These are phyloP conservation scores for Tricholoma flavovirens DNA, from an alignment of 768 basidiomycete genomes.

Conservation along the genomic window DNA sequence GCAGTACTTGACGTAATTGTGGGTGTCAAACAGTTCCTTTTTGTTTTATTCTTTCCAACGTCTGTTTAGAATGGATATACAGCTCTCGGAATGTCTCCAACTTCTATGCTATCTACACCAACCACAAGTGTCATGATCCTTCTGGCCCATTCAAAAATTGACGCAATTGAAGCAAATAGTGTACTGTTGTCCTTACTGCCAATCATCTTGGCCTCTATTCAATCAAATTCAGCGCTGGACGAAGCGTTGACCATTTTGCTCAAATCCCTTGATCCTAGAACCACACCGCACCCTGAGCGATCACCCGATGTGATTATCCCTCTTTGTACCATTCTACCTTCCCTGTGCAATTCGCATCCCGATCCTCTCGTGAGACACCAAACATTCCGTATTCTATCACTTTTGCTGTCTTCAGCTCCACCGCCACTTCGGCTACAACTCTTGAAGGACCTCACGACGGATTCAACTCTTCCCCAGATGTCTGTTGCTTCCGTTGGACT, in stretches of 20 bases:
- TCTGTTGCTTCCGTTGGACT: conserved; percentile 63
- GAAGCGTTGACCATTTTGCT: conserved; percentile 57
- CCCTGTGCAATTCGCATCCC: conserved; percentile 57
- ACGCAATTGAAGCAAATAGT: conserved; percentile 10
- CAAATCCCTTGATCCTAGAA: conserved; percentile 22
- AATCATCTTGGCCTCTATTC: conserved; percentile 43
- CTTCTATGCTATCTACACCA: conserved; percentile 13
- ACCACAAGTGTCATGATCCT: conserved; percentile 32
- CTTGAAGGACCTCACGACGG: conserved; percentile 46
- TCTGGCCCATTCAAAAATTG: conserved; percentile 27
- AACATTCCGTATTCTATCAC: conserved; percentile 53
- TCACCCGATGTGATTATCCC: conserved; percentile 42
- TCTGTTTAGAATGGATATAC: conserved; percentile 29
- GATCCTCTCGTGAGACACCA: conserved; percentile 54
- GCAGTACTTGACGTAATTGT: conserved; percentile 36
- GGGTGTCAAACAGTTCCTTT: conserved; percentile 15
- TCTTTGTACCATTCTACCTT: conserved; percentile 45
- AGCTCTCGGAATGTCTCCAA: conserved; percentile 23
- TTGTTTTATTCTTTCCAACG: not conserved
- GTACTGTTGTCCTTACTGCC: conserved; percentile 32
- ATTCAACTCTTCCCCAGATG: conserved; percentile 57
- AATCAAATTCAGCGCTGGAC: conserved; percentile 49
- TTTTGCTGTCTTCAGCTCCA: conserved; percentile 44
- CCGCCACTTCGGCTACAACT: conserved; percentile 46
- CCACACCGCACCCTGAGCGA: conserved; percentile 17